phyloP scores from a whole-genome alignment of 2,329 filamentous ascomycete species.

The Diaporthe sp. region DNA sequence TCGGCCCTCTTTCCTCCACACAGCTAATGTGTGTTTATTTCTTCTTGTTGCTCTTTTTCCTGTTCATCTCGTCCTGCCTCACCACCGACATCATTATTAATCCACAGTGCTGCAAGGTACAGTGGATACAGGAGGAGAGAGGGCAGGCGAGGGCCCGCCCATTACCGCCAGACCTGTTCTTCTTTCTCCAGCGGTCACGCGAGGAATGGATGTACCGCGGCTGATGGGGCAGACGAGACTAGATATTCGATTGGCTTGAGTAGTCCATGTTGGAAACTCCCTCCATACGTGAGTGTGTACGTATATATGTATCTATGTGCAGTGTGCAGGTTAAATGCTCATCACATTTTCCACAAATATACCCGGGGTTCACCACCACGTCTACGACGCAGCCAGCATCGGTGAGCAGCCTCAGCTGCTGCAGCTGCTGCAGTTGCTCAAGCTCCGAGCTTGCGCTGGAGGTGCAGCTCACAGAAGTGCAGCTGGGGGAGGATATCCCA shows the following conservation, averaged over 20 bases:
- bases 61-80: slow-evolving; percentile 6
- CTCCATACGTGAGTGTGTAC: neutral
- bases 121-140: neutral
- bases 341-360: slow-evolving; percentile 16
- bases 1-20: slow-evolving; percentile 21
- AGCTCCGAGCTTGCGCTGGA: slow-evolving; percentile 14
- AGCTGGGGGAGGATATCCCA: neutral
- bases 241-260: slow-evolving; percentile 5
- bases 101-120: slow-evolving; percentile 31
- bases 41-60: neutral
- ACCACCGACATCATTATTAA: slow-evolving; percentile 29
- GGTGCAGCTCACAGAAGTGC: neutral
- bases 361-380: neutral
- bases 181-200: slow-evolving; percentile 7
- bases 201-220: neutral
- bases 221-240: neutral
- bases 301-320: too few species aligned
- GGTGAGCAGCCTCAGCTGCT: slow-evolving; percentile 26
- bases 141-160: neutral
- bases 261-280: neutral
- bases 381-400: neutral
- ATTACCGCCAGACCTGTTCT: slow-evolving; percentile 1
- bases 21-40: slow-evolving; percentile 34
- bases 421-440: neutral
- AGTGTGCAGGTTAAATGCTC: slow-evolving; percentile 2